Evolutionary conservation across 768 basidiomycete genomes (phyloP).

Genomic region (Rhodocollybia butyracea): DNA sequence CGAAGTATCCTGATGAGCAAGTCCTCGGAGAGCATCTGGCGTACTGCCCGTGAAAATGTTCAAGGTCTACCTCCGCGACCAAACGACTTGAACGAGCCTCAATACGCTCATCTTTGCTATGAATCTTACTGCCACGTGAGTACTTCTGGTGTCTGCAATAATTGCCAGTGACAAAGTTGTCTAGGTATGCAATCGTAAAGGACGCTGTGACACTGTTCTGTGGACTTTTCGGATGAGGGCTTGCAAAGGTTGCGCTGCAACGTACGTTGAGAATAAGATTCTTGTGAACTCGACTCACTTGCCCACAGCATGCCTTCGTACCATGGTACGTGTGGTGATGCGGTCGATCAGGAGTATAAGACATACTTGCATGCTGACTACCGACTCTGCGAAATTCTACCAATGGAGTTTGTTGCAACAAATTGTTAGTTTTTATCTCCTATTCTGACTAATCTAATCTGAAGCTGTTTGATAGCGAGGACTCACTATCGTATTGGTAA

Average conservation of each 20-base stretch:
- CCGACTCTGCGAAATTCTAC: too few relatives aligned
- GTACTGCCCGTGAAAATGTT: constrained; percentile 37
- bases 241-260: constrained; percentile 25
- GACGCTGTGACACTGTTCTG: constrained; percentile 24
- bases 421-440: too few relatives aligned
- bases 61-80: constrained; percentile 46
- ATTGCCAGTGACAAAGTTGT: constrained; percentile 4
- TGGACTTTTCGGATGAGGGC: constrained; percentile 30
- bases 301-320: too few relatives aligned
- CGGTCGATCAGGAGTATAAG: too few relatives aligned
- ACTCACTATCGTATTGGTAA: neutral
- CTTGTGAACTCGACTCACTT: neutral
- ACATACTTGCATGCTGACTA: too few relatives aligned
- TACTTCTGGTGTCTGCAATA: neutral
- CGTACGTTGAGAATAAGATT: constrained; percentile 15
- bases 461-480: neutral
- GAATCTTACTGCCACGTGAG: constrained; percentile 52
- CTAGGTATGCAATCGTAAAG: constrained; percentile 27
- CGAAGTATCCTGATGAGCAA: constrained; percentile 43
- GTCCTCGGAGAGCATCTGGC: constrained; percentile 49
- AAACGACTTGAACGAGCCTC: constrained; percentile 44
- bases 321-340: too few relatives aligned
- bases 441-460: too few relatives aligned
- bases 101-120: constrained; percentile 50
- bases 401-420: too few relatives aligned